Percentiles rank a stretch among this genome's conserved stretches.
Evolutionary conservation across 805 yeast genomes (phyloP).

Genomic region (Saccharomycopsis capsularis): DNA sequence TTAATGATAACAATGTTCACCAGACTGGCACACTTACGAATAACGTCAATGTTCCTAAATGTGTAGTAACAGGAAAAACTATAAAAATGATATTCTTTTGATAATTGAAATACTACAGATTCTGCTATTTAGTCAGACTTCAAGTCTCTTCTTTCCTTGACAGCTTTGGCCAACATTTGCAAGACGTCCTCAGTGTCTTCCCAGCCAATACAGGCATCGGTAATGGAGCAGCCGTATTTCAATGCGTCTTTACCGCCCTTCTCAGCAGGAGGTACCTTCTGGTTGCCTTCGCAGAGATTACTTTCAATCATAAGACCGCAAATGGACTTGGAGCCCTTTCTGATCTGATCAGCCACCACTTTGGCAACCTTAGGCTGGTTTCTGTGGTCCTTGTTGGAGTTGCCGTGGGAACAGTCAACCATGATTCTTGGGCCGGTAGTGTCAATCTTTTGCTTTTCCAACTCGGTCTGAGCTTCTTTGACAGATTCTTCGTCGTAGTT

Average conservation of each 20-base stretch:
- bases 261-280: slow-evolving; percentile 62
- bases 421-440: slow-evolving; percentile 51
- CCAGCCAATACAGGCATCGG: slow-evolving; percentile 95
- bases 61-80: too few relatives aligned
- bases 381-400: slow-evolving; percentile 86
- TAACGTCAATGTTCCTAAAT: too few relatives aligned
- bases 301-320: slow-evolving; percentile 97
- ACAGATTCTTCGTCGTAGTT: slow-evolving; percentile 84
- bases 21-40: too few relatives aligned
- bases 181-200: slow-evolving; percentile 81
- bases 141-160: slow-evolving; percentile 49
- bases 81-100: too few relatives aligned
- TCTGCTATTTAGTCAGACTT: too few relatives aligned
- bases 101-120: too few relatives aligned
- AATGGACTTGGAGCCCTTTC: slow-evolving; percentile 70
- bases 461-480: slow-evolving; percentile 60
- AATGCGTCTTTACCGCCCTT: slow-evolving; percentile 46
- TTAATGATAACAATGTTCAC: too few relatives aligned
- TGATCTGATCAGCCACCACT: slow-evolving; percentile 73
- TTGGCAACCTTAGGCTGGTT: slow-evolving; percentile 93
- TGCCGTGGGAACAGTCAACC: slow-evolving; percentile 99
- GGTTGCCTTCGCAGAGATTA: slow-evolving; percentile 86
- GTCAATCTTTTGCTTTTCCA: slow-evolving; percentile 32
- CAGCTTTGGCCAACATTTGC: slow-evolving; percentile 72
- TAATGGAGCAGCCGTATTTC: slow-evolving; percentile 91